These are phyloP conservation scores for Diaporthe longicolla DNA, from an alignment of 2,329 filamentous ascomycete genomes.

Conservation along the genomic window DNA sequence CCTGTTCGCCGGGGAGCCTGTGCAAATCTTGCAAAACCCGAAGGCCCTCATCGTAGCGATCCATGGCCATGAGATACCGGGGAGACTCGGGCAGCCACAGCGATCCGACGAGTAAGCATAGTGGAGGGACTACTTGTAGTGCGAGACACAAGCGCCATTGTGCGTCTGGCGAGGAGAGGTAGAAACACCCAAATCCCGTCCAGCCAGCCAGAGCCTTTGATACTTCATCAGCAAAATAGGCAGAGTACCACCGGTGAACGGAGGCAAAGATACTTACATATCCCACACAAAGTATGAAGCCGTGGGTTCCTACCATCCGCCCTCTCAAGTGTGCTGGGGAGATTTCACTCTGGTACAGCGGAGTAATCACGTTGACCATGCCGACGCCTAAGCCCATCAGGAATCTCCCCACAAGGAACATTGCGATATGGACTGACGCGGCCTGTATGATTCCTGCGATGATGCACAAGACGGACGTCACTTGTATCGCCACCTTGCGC, in stretches of 20 bases:
- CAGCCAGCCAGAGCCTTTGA: slow-evolving; percentile 7
- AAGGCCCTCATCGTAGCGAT: not conserved
- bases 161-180: slow-evolving; percentile 5
- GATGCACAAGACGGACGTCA: slow-evolving; percentile 31
- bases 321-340: slow-evolving; percentile 51
- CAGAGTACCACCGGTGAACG: not conserved
- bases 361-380: slow-evolving; percentile 46
- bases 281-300: slow-evolving; percentile 16
- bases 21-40: slow-evolving; percentile 1
- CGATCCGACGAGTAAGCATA: slow-evolving; percentile 5
- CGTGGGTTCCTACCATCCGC: slow-evolving; percentile 43
- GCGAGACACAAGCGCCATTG: slow-evolving; percentile 21
- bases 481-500: slow-evolving; percentile 44
- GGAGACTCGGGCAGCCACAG: slow-evolving; percentile 7
- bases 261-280: not conserved
- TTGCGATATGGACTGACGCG: not conserved
- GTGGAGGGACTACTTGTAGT: not conserved
- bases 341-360: slow-evolving; percentile 51
- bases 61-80: slow-evolving; percentile 16
- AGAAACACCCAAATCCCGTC: slow-evolving; percentile 11
- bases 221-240: not conserved
- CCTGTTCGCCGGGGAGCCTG: not conserved
- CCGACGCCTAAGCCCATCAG: slow-evolving; percentile 46
- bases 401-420: slow-evolving; percentile 40
- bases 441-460: slow-evolving; percentile 4